Evolutionary conservation across 202 grass and related monocot species (phyloP).

Genomic region (Saccharum hybrid): DNA sequence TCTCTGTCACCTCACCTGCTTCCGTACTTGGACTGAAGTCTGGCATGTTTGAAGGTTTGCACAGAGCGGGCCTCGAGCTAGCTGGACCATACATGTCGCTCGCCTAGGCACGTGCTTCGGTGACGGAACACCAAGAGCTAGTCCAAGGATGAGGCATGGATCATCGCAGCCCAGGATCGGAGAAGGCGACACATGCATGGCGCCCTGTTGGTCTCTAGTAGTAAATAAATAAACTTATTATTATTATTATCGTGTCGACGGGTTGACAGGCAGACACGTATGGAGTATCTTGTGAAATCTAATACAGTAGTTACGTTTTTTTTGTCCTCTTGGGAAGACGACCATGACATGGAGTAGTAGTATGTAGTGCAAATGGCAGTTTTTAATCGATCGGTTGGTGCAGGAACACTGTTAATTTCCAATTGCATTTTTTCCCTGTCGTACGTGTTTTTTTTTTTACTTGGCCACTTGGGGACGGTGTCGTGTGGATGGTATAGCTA

Average conservation of each 20-base stretch:
- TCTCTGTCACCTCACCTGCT: neutral
- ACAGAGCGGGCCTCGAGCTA: no score
- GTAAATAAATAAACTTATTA: neutral
- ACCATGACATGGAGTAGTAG: neutral
- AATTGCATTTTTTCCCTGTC: neutral
- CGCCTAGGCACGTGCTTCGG: no score
- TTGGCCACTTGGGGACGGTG: no score
- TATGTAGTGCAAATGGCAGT: neutral
- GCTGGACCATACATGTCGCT: no score
- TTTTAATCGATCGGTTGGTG: neutral
- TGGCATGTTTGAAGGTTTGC: no score
- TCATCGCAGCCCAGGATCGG: no score
- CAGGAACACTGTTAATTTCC: neutral
- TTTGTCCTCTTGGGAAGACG: neutral
- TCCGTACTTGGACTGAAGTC: slow-evolving; percentile 6
- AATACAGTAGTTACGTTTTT: neutral
- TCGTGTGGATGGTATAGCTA: neutral
- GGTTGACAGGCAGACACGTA: neutral
- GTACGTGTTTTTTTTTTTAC: no score
- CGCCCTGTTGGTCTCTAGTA: neutral
- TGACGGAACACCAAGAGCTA: no score
- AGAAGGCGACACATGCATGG: slow-evolving; percentile 25
- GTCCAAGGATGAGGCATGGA: neutral
- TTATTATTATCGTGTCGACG: neutral
- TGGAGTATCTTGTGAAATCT: neutral